Conservation (phyloP, 148 eudicot genomes). For the Fagopyrum tataricum region DNA sequence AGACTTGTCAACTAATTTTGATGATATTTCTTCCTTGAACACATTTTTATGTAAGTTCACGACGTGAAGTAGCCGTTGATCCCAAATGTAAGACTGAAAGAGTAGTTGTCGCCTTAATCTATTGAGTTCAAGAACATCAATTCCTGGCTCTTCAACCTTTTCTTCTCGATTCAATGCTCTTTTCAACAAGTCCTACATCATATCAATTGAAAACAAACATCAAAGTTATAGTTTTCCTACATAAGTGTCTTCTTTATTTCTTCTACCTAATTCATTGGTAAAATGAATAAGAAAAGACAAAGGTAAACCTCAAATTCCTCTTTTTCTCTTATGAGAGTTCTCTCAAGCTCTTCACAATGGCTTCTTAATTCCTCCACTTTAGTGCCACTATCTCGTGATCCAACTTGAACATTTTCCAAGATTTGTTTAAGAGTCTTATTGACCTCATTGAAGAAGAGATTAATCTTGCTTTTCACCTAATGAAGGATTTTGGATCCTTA, state of each 20-base stretch:
- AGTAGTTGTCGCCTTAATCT: conserved; percentile 60
- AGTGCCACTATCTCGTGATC: conserved; percentile 26
- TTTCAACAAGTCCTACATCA: conserved; percentile 55
- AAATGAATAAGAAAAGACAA: background rate
- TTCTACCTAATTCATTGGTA: background rate
- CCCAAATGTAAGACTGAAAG: conserved; percentile 84
- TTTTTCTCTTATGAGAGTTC: conserved; percentile 62
- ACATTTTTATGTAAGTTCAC: conserved; percentile 36
- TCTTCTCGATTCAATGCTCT: conserved; percentile 38
- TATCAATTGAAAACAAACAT: background rate
- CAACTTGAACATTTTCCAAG: conserved; percentile 38
- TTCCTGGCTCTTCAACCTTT: conserved; percentile 37
- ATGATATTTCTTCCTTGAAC: conserved; percentile 16
- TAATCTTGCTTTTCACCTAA: conserved; percentile 66
- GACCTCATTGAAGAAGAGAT: conserved; percentile 70
- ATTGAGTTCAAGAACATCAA: conserved; percentile 88
- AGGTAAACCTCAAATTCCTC: conserved; percentile 74
- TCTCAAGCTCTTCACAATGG: conserved; percentile 55
- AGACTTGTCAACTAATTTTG: conserved; percentile 27
- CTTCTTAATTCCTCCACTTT: conserved; percentile 37
- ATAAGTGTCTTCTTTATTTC: too few species aligned
- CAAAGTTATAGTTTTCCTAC: too few species aligned
- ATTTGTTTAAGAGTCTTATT: conserved; percentile 61
- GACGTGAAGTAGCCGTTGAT: conserved; percentile 63
- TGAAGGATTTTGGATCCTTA: conserved; percentile 7